Percentiles rank a stretch among this genome's conserved stretches.
Evolutionary conservation across 1,284 basidiomycete species (phyloP).

Genomic region (Cystobasidiaceae sp.): DNA sequence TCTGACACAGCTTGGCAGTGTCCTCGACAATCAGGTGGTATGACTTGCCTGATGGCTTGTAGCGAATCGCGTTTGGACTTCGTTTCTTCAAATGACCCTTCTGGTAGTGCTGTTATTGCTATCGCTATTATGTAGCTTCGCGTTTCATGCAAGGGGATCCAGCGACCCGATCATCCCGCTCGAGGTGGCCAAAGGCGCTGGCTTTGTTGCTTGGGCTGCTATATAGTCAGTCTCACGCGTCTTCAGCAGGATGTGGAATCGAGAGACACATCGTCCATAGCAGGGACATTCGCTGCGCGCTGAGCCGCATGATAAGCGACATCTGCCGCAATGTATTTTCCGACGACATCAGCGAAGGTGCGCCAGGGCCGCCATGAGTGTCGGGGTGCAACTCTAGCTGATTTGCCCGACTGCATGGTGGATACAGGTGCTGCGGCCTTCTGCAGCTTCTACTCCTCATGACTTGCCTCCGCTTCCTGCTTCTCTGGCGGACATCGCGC

Average conservation of each 20-base stretch:
- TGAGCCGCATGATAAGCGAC: too few species aligned
- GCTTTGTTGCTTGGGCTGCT: too few species aligned
- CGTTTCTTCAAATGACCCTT: not conserved
- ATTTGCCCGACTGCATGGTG: not conserved
- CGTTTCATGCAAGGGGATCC: not conserved
- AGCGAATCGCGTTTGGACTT: too few species aligned
- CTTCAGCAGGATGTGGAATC: too few species aligned
- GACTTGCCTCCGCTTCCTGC: constrained; percentile 29
- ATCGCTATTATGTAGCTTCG: not conserved
- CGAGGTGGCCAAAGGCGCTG: too few species aligned
- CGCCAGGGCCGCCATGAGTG: too few species aligned
- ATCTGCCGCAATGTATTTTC: constrained; percentile 19
- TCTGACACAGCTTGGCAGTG: not conserved
- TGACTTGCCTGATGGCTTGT: too few species aligned
- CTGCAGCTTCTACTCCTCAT: constrained; percentile 28
- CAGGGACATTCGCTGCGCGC: too few species aligned
- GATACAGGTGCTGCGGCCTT: constrained; percentile 26
- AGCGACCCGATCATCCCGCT: too few species aligned
- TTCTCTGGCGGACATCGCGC: constrained; percentile 32
- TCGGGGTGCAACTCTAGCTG: too few species aligned
- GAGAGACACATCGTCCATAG: too few species aligned
- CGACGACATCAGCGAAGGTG: constrained; percentile 27
- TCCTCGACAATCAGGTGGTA: constrained; percentile 19
- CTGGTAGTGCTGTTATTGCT: not conserved
- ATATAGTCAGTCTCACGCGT: too few species aligned